phyloP scores from a whole-genome alignment of 176 grass and related monocot species.

The Carex pumila region DNA sequence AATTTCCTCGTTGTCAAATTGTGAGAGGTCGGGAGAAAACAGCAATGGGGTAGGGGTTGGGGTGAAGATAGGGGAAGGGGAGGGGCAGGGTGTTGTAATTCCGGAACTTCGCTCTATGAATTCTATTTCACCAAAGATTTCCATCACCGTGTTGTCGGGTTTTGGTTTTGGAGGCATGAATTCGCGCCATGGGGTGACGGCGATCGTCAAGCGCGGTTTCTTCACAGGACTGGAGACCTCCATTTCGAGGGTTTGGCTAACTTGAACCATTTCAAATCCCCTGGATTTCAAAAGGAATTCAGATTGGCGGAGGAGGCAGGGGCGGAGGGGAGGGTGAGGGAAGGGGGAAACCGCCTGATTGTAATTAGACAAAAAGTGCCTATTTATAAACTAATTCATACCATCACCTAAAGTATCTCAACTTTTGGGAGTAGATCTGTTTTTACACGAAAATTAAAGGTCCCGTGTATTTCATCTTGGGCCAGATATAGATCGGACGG shows the following conservation, averaged over 20 bases:
- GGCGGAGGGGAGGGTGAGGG: not conserved
- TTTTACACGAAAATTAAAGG: too few species aligned
- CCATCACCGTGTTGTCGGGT: slow-evolving; percentile 8
- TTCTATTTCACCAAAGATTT: slow-evolving; percentile 36
- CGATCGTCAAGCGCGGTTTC: not conserved
- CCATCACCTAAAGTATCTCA: too few species aligned
- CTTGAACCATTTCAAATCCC: not conserved
- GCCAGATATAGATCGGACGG: too few species aligned
- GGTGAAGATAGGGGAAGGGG: not conserved
- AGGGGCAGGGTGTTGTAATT: not conserved
- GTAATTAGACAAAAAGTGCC: too few species aligned
- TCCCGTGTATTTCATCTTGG: too few species aligned
- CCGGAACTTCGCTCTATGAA: not conserved
- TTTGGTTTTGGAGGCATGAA: not conserved
- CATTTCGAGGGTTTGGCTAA: slow-evolving; percentile 20
- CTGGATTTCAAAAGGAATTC: not conserved
- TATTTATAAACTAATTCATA: not conserved
- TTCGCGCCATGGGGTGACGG: slow-evolving; percentile 9
- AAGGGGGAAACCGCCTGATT: not conserved
- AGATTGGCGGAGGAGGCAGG: not conserved
- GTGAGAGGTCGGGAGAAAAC: not conserved
- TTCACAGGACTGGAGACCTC: not conserved
- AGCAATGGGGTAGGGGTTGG: not conserved
- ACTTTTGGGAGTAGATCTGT: too few species aligned
- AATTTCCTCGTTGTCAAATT: not conserved